Base-by-base conservation (phyloP, 768 basidiomycete species). In the Erythrobasidium yunnanense region DNA sequence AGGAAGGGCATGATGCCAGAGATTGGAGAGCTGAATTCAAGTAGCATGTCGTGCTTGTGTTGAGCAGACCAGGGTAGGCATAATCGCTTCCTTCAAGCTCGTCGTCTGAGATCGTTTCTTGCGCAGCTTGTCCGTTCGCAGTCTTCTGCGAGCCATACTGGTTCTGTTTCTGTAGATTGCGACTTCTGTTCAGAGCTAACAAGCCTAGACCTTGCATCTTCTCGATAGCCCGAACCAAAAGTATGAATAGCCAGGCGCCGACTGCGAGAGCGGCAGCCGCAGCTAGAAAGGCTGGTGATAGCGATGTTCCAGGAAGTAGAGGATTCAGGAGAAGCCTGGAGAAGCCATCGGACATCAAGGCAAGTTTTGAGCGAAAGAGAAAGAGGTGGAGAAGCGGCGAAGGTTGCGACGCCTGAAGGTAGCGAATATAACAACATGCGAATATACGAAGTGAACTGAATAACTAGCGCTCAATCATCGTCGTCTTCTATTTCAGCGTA, bases 21-120 rank as follows among this genome's bases (percentile, higher is more conserved):
- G 92, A 89, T 90, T 96, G 93, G 8, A 96, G 79, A 1, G 90
- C 90, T 13, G 93, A 91, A 75, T 97, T 93, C 85, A 96, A 88
- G 79, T 95, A 97, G 74, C 93, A 96, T 38, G 60, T 63, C 47
- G 60, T 63, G 15, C 45, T 49, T 4, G 60, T 63, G 47, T 63
- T 63, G 7, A 63, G 42, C 8, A 63, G 49, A 11, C 60, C 60
- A 4, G 60, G 60, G 38, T 63, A 63, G 3, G 60, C 33, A 4
- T 22, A 25, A 25, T 49, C 57, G 45, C 57, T 45, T 15, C 57
- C 35, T n/a, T 42, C 38, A 46, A 23, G 20, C 29, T 46, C 56
- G 18, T 25, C 46, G 22, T 50, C 22, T n/a, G n/a, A n/a, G n/a
- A n/a, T n/a, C n/a, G n/a, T n/a, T n/a, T n/a, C n/a, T n/a, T n/a